Evolutionary conservation across 2,329 filamentous ascomycete species (phyloP).

Genomic region (Parafenestella ontariensis): DNA sequence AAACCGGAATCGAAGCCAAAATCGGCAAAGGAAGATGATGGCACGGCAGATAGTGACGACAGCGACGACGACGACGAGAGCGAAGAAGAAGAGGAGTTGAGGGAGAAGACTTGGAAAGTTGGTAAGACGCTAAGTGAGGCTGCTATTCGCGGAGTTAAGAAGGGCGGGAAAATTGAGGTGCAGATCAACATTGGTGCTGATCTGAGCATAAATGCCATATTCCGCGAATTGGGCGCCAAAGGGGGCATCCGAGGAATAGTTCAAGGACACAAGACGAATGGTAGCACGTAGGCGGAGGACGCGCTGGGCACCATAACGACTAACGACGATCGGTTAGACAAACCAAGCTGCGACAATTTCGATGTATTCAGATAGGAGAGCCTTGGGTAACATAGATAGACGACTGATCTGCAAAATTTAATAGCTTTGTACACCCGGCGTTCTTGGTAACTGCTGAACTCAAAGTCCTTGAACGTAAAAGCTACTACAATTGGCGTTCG

Average conservation of each 20-base stretch:
- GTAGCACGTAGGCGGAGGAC: slow-evolving; percentile 29
- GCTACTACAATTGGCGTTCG: neutral
- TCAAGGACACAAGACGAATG: slow-evolving; percentile 38
- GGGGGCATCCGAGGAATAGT: slow-evolving; percentile 62
- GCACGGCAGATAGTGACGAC: slow-evolving; percentile 69
- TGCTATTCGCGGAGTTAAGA: slow-evolving; percentile 82
- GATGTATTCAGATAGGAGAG: neutral
- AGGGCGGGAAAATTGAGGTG: slow-evolving; percentile 89
- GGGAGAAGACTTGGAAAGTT: slow-evolving; percentile 92
- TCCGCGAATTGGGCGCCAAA: slow-evolving; percentile 86
- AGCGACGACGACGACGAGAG: slow-evolving; percentile 63
- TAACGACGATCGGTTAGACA: slow-evolving; percentile 1
- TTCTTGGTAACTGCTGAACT: too few species aligned
- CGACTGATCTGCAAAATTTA: neutral
- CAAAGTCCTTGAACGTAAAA: neutral
- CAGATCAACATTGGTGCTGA: slow-evolving; percentile 88
- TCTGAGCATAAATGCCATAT: slow-evolving; percentile 78
- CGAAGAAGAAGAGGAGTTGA: slow-evolving; percentile 82
- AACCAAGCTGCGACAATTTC: neutral
- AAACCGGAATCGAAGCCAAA: slow-evolving; percentile 83
- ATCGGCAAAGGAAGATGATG: slow-evolving; percentile 65
- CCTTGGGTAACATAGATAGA: neutral
- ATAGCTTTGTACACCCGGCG: neutral
- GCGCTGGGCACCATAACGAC: neutral
- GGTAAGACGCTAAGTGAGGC: slow-evolving; percentile 84